Conservation (phyloP, 177 flowering plant genomes). For the Vitis hybrid region DNA sequence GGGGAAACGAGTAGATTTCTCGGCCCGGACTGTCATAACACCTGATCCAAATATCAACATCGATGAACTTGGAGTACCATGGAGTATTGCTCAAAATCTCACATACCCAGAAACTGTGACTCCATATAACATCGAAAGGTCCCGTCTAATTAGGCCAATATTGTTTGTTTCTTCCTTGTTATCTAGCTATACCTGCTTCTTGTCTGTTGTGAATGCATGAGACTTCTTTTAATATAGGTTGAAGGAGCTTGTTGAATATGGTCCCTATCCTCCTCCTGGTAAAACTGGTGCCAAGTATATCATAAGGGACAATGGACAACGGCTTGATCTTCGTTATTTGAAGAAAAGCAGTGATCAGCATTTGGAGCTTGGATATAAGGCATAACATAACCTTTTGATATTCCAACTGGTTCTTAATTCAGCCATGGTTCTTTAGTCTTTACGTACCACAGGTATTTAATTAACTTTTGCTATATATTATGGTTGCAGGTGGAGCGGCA, state of each 20-base stretch:
- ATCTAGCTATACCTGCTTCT: not conserved
- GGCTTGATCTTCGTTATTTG: constrained; percentile 98
- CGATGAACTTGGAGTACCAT: constrained; percentile 96
- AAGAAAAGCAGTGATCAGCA: constrained; percentile 98
- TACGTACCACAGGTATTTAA: not conserved
- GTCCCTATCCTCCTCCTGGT: constrained; percentile 99
- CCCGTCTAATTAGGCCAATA: not conserved
- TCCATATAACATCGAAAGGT: constrained; percentile 99
- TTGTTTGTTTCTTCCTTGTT: not conserved
- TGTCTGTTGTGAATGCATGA: not conserved
- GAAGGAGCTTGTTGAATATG: constrained; percentile 98
- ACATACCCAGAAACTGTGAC: constrained; percentile 99
- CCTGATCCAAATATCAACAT: constrained; percentile 97
- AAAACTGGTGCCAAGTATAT: constrained; percentile 99
- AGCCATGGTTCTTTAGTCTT: not conserved
- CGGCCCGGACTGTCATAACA: constrained; percentile 96
- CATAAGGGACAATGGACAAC: constrained; percentile 95
- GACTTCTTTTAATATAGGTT: constrained; percentile 42
- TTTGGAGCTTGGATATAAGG: constrained; percentile 99
- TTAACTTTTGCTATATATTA: not conserved
- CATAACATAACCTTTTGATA: not conserved
- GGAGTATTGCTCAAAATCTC: constrained; percentile 97
- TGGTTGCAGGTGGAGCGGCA: constrained; percentile 91
- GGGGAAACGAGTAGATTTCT: constrained; percentile 99
- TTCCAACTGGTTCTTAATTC: not conserved